These are phyloP conservation scores for Russula sp. DNA, from an alignment of 768 basidiomycete species.

Conservation along the genomic window DNA sequence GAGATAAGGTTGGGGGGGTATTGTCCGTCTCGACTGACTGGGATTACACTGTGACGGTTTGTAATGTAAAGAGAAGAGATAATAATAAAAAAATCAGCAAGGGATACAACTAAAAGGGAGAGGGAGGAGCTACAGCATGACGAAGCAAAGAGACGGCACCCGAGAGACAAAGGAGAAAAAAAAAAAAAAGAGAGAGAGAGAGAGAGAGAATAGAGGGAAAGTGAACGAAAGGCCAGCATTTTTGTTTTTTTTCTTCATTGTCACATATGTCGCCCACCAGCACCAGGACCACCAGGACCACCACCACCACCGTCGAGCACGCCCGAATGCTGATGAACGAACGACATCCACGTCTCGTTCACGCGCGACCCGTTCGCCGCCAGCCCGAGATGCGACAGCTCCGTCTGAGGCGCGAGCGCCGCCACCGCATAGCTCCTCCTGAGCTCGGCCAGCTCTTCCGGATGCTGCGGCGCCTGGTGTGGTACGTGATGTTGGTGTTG, in stretches of 20 bases:
- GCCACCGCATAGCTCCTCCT: background rate
- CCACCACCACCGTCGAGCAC: conserved; percentile 29
- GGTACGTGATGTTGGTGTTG: background rate
- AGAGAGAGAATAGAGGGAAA: background rate
- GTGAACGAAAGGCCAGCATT: no score
- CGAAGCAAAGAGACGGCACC: no score
- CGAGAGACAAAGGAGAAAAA: background rate
- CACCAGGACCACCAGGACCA: no score
- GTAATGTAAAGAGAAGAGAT: no score
- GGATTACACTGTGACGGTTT: no score
- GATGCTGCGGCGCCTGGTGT: no score
- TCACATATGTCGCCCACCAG: background rate
- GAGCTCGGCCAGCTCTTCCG: background rate
- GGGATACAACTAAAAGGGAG: no score
- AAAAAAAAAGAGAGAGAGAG: background rate
- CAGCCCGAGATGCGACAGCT: conserved; percentile 54
- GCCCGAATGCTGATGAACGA: conserved; percentile 54
- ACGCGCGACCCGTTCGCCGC: conserved; percentile 43
- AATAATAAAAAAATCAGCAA: no score
- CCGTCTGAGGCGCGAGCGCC: conserved; percentile 28
- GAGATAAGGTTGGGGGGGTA: no score
- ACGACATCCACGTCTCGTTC: conserved; percentile 53
- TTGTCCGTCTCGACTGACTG: no score
- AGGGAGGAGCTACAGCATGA: no score
- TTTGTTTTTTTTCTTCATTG: background rate